Conservation (phyloP, 169 alveolate genomes). For the Plasmodium gallinaceum region DNA sequence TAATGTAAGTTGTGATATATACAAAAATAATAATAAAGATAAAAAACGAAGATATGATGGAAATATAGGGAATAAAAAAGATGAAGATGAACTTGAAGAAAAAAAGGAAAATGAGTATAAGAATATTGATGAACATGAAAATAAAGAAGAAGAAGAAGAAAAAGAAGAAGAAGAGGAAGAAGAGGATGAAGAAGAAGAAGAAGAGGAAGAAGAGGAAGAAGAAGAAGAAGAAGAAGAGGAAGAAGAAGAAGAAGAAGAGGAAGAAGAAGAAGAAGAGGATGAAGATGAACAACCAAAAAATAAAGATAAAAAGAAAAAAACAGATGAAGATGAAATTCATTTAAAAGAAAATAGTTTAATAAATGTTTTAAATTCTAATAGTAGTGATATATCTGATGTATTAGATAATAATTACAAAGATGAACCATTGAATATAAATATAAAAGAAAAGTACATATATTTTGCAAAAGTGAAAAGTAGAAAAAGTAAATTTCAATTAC, state of each 20-base stretch:
- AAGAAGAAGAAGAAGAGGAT: background rate
- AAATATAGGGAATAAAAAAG: background rate
- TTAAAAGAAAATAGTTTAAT: constrained; percentile 33
- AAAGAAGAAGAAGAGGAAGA: background rate
- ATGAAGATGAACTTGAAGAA: background rate
- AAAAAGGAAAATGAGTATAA: background rate
- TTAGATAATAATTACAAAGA: constrained; percentile 37
- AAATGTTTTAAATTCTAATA: constrained; percentile 47
- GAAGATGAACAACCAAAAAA: background rate
- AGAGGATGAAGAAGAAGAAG: background rate
- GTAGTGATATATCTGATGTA: constrained; percentile 59
- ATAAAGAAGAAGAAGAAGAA: background rate
- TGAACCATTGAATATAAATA: constrained; percentile 43
- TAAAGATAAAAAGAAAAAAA: background rate
- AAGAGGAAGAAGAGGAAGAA: background rate
- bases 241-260: background rate
- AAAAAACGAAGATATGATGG: background rate
- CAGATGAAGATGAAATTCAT: background rate
- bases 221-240: background rate
- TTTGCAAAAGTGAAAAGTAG: constrained; percentile 21
- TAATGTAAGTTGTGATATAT: background rate
- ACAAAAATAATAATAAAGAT: background rate
- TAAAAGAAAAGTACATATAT: constrained; percentile 62
- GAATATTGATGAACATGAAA: background rate
- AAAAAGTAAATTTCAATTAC: constrained; percentile 43